Conservation (phyloP, 2,329 filamentous ascomycete species). For the Fusarium scirpi region DNA sequence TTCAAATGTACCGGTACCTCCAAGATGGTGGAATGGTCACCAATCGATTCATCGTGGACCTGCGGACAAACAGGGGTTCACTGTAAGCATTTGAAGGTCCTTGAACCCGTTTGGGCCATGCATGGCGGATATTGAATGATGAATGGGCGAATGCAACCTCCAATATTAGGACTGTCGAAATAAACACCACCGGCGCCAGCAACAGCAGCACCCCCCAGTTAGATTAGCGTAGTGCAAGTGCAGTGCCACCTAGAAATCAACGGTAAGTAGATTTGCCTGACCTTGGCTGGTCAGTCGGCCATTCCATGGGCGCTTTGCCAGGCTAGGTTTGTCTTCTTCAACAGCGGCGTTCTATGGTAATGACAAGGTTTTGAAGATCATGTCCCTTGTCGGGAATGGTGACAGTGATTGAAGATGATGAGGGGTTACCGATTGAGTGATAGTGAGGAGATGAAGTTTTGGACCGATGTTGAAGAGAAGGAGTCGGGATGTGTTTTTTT, state of each 20-base stretch:
- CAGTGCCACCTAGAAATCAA: slow-evolving; percentile 39
- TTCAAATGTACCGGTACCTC: slow-evolving; percentile 42
- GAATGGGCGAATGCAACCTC: slow-evolving; percentile 34
- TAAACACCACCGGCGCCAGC: slow-evolving; percentile 26
- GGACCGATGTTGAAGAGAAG: neutral
- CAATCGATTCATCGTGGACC: slow-evolving; percentile 46
- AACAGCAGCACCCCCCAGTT: slow-evolving; percentile 12
- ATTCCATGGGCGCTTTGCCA: slow-evolving; percentile 20
- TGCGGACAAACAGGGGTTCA: slow-evolving; percentile 44
- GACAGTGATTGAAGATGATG: slow-evolving; percentile 22
- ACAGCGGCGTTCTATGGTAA: slow-evolving; percentile 21
- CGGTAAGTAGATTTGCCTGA: slow-evolving; percentile 40
- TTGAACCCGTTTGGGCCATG: slow-evolving; percentile 43
- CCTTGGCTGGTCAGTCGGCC: slow-evolving; percentile 12
- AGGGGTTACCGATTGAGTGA: slow-evolving; percentile 24
- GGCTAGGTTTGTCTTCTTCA: slow-evolving; percentile 26
- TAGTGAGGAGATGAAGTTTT: neutral
- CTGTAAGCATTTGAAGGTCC: slow-evolving; percentile 41
- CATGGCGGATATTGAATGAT: slow-evolving; percentile 38
- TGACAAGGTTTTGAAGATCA: slow-evolving; percentile 45
- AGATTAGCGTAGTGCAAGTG: slow-evolving; percentile 13
- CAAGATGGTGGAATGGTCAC: slow-evolving; percentile 31
- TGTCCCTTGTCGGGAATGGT: slow-evolving; percentile 39
- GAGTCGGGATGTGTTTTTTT: neutral
- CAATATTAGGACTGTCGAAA: slow-evolving; percentile 35